These are phyloP conservation scores for Cutaneotrichosporon cyanovorans DNA, from an alignment of 1,284 basidiomycete species.

Conservation along the genomic window DNA sequence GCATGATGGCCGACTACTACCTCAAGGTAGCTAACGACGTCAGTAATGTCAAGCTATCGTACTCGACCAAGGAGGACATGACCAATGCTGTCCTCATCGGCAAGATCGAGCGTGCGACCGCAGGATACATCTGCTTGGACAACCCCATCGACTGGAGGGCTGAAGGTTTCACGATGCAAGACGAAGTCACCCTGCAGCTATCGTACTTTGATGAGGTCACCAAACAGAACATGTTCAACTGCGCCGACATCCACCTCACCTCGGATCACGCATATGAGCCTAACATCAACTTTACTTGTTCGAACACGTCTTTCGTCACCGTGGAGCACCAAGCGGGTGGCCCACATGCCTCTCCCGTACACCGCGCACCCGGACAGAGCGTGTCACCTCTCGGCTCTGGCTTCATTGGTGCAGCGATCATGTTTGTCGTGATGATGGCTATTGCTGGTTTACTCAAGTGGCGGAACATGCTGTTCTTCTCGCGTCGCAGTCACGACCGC, in stretches of 20 bases:
- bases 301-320: slow-evolving; percentile 2
- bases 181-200: slow-evolving; percentile 3
- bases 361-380: background rate
- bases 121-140: slow-evolving; percentile 3
- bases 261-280: slow-evolving; percentile 1
- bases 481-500: background rate
- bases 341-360: background rate
- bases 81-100: background rate
- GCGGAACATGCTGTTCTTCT: background rate
- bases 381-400: background rate
- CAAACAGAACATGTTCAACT: slow-evolving; percentile 1
- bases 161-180: background rate
- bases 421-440: background rate
- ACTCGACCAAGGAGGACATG: slow-evolving; percentile 3
- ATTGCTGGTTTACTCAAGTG: background rate
- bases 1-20: slow-evolving; percentile 3
- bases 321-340: background rate
- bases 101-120: background rate
- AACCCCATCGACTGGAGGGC: background rate
- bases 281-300: background rate
- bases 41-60: background rate
- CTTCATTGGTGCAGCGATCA: background rate
- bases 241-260: slow-evolving; percentile 1
- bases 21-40: slow-evolving; percentile 4
- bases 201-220: slow-evolving; percentile 1